These are phyloP conservation scores for Eucalyptus paniculata DNA, from an alignment of 345 rosid genomes.

Conservation along the genomic window DNA sequence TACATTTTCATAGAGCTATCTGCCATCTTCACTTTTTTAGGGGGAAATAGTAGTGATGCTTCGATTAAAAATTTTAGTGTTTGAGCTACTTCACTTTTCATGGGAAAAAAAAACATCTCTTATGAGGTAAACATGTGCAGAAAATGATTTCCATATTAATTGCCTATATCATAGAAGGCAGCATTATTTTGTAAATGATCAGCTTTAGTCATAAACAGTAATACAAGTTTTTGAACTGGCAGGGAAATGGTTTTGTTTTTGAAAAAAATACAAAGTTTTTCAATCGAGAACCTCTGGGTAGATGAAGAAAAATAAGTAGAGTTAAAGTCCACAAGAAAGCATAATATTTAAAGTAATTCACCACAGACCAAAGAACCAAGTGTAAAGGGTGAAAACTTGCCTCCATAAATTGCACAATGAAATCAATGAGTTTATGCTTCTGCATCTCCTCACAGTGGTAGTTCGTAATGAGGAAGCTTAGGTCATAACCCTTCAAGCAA, in stretches of 20 bases:
- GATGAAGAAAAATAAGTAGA: not conserved
- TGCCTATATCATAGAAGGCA: not conserved
- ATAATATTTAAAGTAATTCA: not conserved
- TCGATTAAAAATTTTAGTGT: not conserved
- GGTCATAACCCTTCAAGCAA: slow-evolving; percentile 80
- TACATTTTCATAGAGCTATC: not conserved
- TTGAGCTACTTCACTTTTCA: not conserved
- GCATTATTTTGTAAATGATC: not conserved
- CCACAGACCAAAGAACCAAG: not conserved
- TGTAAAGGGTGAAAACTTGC: slow-evolving; percentile 28
- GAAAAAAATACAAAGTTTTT: not conserved
- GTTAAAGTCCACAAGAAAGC: not conserved
- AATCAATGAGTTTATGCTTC: slow-evolving; percentile 90
- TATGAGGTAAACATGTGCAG: not conserved
- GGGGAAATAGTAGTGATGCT: not conserved
- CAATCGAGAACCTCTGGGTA: not conserved
- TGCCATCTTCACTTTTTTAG: not conserved
- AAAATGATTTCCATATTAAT: not conserved
- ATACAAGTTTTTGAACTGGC: not conserved
- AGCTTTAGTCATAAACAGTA: not conserved
- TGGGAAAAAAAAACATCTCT: not conserved
- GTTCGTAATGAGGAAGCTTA: slow-evolving; percentile 94
- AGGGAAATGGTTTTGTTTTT: not conserved
- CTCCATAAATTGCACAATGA: slow-evolving; percentile 97
- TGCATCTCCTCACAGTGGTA: slow-evolving; percentile 98